A percentile compares a stretch with the other conserved stretches of the same genome.
These are phyloP conservation scores for Solidago caesia DNA, from an alignment of 129 eudicot species.

Conservation along the genomic window DNA sequence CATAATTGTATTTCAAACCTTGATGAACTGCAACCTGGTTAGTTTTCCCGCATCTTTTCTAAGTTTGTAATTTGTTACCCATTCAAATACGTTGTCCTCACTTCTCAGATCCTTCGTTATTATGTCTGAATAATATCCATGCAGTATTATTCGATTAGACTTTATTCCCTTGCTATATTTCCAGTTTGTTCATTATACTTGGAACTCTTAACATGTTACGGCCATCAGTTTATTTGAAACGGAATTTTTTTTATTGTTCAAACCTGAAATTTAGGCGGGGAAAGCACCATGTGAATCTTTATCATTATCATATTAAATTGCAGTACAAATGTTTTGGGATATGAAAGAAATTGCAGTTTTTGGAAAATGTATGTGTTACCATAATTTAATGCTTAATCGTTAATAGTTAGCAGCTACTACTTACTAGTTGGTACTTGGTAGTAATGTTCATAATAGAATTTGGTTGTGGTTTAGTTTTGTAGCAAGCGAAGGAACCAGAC, in stretches of 20 bases:
- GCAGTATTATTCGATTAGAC: background rate
- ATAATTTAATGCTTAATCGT: background rate
- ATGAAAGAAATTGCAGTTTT: background rate
- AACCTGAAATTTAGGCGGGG: background rate
- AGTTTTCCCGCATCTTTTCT: conserved; percentile 7
- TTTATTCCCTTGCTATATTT: too few relatives aligned
- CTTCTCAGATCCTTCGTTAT: conserved; percentile 9
- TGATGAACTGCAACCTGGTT: conserved; percentile 19
- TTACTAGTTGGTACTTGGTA: background rate
- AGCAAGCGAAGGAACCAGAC: background rate
- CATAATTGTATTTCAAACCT: conserved; percentile 13
- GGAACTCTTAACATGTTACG: background rate
- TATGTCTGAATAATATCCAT: conserved; percentile 1
- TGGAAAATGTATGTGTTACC: background rate
- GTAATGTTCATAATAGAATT: background rate
- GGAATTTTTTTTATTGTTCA: background rate
- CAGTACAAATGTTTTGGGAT: background rate
- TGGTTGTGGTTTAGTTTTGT: background rate
- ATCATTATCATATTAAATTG: background rate
- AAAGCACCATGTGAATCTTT: background rate
- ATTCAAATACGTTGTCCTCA: background rate
- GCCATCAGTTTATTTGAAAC: too few relatives aligned
- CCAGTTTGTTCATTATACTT: background rate
- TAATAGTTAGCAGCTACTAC: background rate
- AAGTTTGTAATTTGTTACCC: background rate